Conservation (phyloP, 352 stramenopile genomes). For the Globisporangium polare region DNA sequence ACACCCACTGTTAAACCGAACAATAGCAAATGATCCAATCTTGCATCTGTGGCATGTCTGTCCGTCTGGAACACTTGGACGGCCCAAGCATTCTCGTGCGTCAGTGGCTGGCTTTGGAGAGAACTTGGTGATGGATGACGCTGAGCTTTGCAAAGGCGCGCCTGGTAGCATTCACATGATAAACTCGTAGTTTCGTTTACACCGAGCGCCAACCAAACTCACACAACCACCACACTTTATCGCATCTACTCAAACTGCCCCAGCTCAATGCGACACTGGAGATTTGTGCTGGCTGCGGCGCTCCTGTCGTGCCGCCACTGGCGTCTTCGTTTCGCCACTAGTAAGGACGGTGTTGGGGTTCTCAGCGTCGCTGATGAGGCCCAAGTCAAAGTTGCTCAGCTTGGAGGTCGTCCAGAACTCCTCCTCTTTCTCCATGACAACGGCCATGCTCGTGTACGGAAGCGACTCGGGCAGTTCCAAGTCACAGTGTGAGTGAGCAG, state of each 20-base stretch:
- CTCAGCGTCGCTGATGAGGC: not conserved
- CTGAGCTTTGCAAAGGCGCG: not conserved
- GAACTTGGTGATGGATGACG: not conserved
- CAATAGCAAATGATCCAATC: no score
- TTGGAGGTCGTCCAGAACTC: constrained; percentile 7
- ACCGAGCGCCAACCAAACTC: no score
- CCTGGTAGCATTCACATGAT: no score
- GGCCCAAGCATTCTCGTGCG: no score
- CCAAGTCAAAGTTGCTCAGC: constrained; percentile 7
- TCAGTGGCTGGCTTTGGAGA: no score
- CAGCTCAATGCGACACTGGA: not conserved
- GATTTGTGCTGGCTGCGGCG: not conserved
- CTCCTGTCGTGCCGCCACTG: not conserved
- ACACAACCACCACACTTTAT: not conserved
- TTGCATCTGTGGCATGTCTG: no score
- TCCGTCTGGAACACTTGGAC: no score
- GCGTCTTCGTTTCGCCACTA: not conserved
- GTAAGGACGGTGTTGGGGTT: not conserved
- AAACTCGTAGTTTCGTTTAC: no score
- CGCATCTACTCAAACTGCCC: not conserved
- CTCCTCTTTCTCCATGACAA: not conserved
- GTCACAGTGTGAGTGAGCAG: not conserved
- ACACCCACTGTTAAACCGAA: no score
- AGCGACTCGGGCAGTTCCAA: not conserved
- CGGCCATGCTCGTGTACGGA: not conserved